Conservation (phyloP, 345 rosid genomes). For the Raphanus sativus region DNA sequence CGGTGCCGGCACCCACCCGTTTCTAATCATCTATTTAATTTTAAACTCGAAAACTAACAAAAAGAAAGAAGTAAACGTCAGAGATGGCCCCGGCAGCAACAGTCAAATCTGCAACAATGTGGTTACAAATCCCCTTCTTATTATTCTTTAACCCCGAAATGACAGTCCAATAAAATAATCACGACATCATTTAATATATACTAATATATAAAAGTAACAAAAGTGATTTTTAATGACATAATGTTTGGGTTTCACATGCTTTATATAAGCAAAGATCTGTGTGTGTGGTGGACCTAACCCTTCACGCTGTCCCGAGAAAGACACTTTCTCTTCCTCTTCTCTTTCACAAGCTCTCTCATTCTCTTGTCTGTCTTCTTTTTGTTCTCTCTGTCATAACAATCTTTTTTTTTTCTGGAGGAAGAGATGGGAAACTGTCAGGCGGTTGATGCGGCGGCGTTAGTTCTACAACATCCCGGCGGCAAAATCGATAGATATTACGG, state of each 20-base stretch:
- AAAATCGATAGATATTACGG: constrained; percentile 77
- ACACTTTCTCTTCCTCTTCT: constrained; percentile 38
- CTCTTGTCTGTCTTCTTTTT: constrained; percentile 6
- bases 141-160: constrained; percentile 17
- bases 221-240: constrained; percentile 8
- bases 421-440: constrained; percentile 96
- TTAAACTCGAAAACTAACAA: constrained; percentile 13
- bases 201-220: not conserved
- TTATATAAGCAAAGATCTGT: constrained; percentile 36
- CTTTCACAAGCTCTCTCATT: constrained; percentile 23
- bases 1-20: constrained; percentile 36
- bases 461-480: constrained; percentile 85
- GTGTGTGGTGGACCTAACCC: constrained; percentile 36
- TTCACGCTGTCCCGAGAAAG: constrained; percentile 69
- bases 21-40: constrained; percentile 11
- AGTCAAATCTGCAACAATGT: constrained; percentile 26
- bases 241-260: constrained; percentile 26
- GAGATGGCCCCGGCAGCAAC: constrained; percentile 30
- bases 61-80: constrained; percentile 18
- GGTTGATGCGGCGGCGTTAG: constrained; percentile 92
- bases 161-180: constrained; percentile 29
- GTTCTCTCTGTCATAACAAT: not conserved
- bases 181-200: not conserved
- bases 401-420: not conserved
- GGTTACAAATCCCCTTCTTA: not conserved